These are phyloP conservation scores for Aspergillus aculeatinus DNA, from an alignment of 2,329 filamentous ascomycete genomes.

Conservation along the genomic window DNA sequence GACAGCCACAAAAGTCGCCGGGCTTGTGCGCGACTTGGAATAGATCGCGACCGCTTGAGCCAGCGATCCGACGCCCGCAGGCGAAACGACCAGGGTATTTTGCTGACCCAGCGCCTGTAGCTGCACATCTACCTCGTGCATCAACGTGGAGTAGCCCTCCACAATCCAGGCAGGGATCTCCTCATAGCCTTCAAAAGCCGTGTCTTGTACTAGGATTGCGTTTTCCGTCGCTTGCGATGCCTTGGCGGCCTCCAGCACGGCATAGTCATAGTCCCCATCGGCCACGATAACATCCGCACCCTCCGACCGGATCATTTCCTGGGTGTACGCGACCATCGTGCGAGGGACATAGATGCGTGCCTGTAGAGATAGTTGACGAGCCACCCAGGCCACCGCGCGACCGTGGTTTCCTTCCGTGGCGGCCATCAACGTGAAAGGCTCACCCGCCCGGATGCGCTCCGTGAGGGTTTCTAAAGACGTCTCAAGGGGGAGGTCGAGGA, in stretches of 20 bases:
- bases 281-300: constrained; percentile 60
- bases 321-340: constrained; percentile 56
- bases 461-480: constrained; percentile 26
- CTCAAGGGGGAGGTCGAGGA: constrained; percentile 49
- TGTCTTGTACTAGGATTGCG: constrained; percentile 67
- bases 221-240: constrained; percentile 37
- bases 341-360: constrained; percentile 63
- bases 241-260: constrained; percentile 52
- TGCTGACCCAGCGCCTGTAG: constrained; percentile 42
- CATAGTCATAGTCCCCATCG: constrained; percentile 63
- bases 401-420: constrained; percentile 78
- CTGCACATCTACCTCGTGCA: constrained; percentile 66
- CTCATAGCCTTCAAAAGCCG: constrained; percentile 64
- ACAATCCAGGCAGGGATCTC: constrained; percentile 72
- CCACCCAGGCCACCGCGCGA: constrained; percentile 69
- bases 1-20: constrained; percentile 59
- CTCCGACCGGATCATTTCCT: constrained; percentile 58
- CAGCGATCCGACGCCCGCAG: constrained; percentile 72
- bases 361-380: constrained; percentile 55
- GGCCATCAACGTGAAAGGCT: constrained; percentile 53
- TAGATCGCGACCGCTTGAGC: constrained; percentile 67
- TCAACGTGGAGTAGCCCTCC: constrained; percentile 73
- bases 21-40: constrained; percentile 52
- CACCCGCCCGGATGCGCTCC: neutral
- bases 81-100: constrained; percentile 58